Evolutionary conservation across 2,329 filamentous ascomycete genomes (phyloP), one percentile per base, ranked within the genome.

Genomic region (Colletotrichum magnum): DNA sequence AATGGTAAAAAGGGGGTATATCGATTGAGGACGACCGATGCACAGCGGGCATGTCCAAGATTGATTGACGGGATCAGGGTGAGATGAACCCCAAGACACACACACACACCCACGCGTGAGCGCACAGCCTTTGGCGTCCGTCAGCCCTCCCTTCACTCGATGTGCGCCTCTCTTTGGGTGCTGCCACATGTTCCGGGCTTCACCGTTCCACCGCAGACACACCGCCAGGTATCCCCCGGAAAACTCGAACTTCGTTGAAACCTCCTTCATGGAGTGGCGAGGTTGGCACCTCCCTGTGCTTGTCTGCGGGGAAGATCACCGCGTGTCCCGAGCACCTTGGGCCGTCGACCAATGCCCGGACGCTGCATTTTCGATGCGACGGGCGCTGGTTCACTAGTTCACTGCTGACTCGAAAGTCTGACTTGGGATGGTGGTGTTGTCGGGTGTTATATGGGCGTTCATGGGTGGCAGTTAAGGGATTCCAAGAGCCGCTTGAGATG

Each of bases 171-270:
- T 13, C 7, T 51, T 15, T 36, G 18, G 16, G 18, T 45, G 50
- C 59, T 32, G 26, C 50, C 26, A 32, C 21, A 36, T 36, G 32
- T 36, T 16, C 16, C 61, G 43, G 51, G 45, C 18, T 43, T 56
- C 41, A 47, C 56, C 48, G 51, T 26, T 32, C 12, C 50, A 26
- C 26, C 21, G 45, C 24, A 32, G 28, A 51, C 50, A 51, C 24
- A 43, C 21, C 36, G 16, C 50, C 36, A 66, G 66, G 62, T 69
- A 6, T 28, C 43, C 43, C 62, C 62, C 56, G 36, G 62, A 39
- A 65, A 47, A 51, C 66, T 66, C 51, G 66, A 69, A 66, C 66
- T 45, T 61, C 43, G 53, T 56, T 54, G 66, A 69, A 69, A 66
- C 66, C 32, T 24, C 32, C 16, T 59, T 57, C 36, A 52, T 39